A percentile compares a stretch with the other conserved stretches of the same genome.
phyloP scores from a whole-genome alignment of 139 green algal species.

The Deuterostichococcus epilithicus region DNA sequence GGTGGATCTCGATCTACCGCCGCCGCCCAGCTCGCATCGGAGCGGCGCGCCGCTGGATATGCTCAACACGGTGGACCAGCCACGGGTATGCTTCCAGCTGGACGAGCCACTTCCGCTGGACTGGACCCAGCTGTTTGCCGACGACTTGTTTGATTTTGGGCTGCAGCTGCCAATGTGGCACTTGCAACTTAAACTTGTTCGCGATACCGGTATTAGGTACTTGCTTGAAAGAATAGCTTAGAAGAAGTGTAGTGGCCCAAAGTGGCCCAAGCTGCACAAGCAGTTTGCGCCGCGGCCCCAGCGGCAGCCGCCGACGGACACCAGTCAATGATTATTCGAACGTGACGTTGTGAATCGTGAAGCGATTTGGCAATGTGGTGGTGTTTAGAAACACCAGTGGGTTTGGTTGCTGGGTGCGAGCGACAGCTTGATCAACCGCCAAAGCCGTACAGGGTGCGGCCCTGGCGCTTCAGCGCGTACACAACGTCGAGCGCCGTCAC shows the following conservation, averaged over 20 bases:
- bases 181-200: too few relatives aligned
- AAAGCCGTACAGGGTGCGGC: constrained; percentile 93
- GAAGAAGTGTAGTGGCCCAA: too few relatives aligned
- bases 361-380: too few relatives aligned
- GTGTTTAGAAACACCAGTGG: too few relatives aligned
- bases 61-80: not conserved
- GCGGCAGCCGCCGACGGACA: too few relatives aligned
- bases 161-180: not conserved
- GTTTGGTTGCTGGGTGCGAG: too few relatives aligned
- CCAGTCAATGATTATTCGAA: too few relatives aligned
- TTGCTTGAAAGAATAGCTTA: too few relatives aligned
- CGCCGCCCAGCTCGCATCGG: not conserved
- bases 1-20: not conserved
- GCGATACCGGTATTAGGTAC: too few relatives aligned
- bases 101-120: not conserved
- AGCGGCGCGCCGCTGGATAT: not conserved
- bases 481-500: constrained; percentile 94
- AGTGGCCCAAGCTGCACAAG: too few relatives aligned
- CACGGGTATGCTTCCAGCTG: not conserved
- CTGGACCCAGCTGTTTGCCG: not conserved
- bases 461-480: constrained; percentile 93
- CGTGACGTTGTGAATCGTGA: too few relatives aligned
- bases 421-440: constrained; percentile 88
- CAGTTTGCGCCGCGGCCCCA: too few relatives aligned
- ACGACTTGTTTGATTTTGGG: not conserved